A percentile compares a stretch with the other conserved stretches of the same genome.
Conservation (phyloP, 306 rosid species). For the Prinsepia uniflora region DNA sequence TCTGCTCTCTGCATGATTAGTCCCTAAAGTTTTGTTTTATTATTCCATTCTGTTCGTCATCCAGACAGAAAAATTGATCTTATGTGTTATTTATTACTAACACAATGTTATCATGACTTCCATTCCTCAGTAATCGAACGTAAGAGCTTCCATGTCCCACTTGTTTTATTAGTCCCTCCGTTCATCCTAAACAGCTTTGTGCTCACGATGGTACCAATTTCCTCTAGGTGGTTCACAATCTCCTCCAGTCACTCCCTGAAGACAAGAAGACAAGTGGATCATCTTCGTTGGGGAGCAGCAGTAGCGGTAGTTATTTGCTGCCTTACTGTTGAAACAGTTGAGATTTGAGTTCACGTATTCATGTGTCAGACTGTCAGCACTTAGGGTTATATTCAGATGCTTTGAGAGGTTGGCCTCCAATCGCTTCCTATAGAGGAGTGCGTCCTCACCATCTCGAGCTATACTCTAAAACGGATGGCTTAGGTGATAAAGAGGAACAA, state of each 20-base stretch:
- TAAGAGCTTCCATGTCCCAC: too few species aligned
- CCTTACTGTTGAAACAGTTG: constrained; percentile 97
- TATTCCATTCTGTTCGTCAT: not conserved
- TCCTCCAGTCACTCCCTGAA: constrained; percentile 87
- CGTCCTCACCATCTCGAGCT: constrained; percentile 87
- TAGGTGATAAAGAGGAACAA: not conserved
- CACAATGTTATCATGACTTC: too few species aligned
- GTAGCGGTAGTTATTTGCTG: constrained; percentile 94
- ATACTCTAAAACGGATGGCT: constrained; percentile 12
- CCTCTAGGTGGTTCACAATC: constrained; percentile 70
- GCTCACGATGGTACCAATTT: constrained; percentile 68
- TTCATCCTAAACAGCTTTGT: constrained; percentile 89
- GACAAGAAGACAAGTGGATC: constrained; percentile 88
- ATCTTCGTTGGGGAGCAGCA: constrained; percentile 97
- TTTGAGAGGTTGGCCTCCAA: constrained; percentile 94
- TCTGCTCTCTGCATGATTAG: not conserved
- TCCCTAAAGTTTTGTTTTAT: constrained; percentile 2
- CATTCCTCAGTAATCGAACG: too few species aligned
- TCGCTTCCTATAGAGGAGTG: constrained; percentile 78
- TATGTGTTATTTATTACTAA: too few species aligned
- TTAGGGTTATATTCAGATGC: constrained; percentile 82
- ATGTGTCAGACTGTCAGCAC: constrained; percentile 86
- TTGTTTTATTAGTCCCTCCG: too few species aligned
- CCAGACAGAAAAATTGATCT: too few species aligned
- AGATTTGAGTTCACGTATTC: constrained; percentile 88